Evolutionary conservation across 345 rosid species (phyloP).

Genomic region (Salix exigua): DNA sequence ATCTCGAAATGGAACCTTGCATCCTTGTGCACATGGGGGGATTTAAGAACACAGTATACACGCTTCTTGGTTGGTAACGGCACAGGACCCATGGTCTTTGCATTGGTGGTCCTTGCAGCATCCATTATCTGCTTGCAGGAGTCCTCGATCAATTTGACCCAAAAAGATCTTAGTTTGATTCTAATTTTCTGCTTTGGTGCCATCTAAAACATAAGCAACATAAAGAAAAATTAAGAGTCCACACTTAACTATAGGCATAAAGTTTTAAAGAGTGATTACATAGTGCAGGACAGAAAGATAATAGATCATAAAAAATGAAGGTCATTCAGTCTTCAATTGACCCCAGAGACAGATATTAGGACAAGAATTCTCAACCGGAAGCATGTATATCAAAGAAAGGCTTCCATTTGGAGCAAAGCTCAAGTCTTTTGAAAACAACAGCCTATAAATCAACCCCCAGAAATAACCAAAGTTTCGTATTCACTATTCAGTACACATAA

Average conservation of each 20-base stretch:
- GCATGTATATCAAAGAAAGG: not conserved
- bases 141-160: slow-evolving; percentile 89
- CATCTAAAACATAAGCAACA: slow-evolving; percentile 40
- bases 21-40: slow-evolving; percentile 98
- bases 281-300: not conserved
- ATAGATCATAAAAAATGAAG: not conserved
- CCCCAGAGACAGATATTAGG: not conserved
- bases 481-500: no score
- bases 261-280: not conserved
- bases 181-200: slow-evolving; percentile 97
- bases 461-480: not conserved
- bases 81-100: slow-evolving; percentile 94
- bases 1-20: slow-evolving; percentile 97
- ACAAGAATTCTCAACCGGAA: not conserved
- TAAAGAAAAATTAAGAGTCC: slow-evolving; percentile 4
- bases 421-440: no score
- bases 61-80: slow-evolving; percentile 91
- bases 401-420: not conserved
- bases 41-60: slow-evolving; percentile 88
- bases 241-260: not conserved
- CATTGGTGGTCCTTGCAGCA: slow-evolving; percentile 80
- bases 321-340: not conserved
- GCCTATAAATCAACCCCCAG: not conserved
- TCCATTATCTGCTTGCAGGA: slow-evolving; percentile 97
- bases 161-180: slow-evolving; percentile 86